Base-by-base conservation (phyloP, 129 eudicot genomes). In the Lactuca sativa region DNA sequence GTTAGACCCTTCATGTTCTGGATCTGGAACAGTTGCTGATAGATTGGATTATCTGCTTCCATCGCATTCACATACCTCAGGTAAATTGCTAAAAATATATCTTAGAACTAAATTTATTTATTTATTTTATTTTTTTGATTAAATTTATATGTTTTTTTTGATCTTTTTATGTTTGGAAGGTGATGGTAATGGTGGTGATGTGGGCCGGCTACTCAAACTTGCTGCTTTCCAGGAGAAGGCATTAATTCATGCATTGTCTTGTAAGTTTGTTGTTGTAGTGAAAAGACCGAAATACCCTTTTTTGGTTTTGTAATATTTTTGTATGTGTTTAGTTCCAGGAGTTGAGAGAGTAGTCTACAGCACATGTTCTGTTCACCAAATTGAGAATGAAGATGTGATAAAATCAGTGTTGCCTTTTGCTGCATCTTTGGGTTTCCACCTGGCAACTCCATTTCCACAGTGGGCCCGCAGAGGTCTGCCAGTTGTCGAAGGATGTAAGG, bases 1-100 rank as follows among this genome's bases (percentile, higher is more conserved):
- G 30, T 74, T 93, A 68, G 98, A 93, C 76, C 98, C 98, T 70
- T 93, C 98, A 47, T 93, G 98, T 78, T 93, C 98, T 70, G 98
- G 98, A 76, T 93, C 98, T 11, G 98, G 98, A 76, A 93, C 97
- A 11, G 83, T 82, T 74, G 86, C 83, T 66, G 97, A 89, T 41
- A 87, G 98, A 74, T 77, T 93, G 59, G 98, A 93, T 80, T 87
- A 93, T 74, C 74, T 93, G 53, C 96, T 93, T 36, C 98, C 98
- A 33, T 93, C 98, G 60, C 82, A 83, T 80, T 93, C 98, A 63
- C 82, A 83, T 80, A 77, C 16, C 51, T 69, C 91, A 59, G 91
- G 97, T 90, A 54, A 37, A 54, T 58, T 71, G 76, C 62, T 38
- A 38, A 33, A 25, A 25, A 25, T 25, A 25, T 25, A 25, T 55